phyloP scores from a whole-genome alignment of 2,329 filamentous ascomycete species.

The Penicillium frequentans region DNA sequence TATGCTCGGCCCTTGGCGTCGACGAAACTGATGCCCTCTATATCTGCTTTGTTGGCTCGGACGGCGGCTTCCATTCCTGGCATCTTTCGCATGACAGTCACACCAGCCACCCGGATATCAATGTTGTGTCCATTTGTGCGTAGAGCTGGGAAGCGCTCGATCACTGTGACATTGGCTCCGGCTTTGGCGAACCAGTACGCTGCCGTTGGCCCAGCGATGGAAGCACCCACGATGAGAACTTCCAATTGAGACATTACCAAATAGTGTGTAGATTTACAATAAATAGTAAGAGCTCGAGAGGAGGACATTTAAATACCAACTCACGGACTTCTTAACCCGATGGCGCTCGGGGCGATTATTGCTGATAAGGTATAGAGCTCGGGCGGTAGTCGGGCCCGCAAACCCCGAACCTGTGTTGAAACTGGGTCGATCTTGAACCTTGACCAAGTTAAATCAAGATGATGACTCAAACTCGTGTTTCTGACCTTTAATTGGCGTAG shows the following conservation, averaged over 20 bases:
- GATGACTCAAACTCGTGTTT: not conserved
- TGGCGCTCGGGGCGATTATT: not conserved
- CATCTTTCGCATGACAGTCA: conserved; percentile 37
- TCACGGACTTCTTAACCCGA: not conserved
- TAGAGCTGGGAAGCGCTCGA: conserved; percentile 36
- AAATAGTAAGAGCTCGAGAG: not conserved
- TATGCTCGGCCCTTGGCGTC: conserved; percentile 24
- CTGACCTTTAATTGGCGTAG: not conserved
- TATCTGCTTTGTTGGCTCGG: conserved; percentile 17
- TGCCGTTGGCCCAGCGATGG: conserved; percentile 35
- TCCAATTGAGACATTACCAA: conserved; percentile 24
- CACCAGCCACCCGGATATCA: conserved; percentile 36
- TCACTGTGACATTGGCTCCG: conserved; percentile 34
- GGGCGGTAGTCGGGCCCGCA: not conserved
- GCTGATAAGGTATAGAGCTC: not conserved
- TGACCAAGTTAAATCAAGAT: not conserved
- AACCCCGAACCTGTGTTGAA: not conserved
- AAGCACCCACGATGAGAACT: conserved; percentile 37
- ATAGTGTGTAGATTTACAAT: not conserved
- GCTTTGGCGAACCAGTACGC: conserved; percentile 39
- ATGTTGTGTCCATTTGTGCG: conserved; percentile 33
- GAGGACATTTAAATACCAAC: not conserved
- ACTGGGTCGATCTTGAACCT: not conserved
- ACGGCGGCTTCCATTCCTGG: conserved; percentile 32
- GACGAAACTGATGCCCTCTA: conserved; percentile 34